phyloP scores from a whole-genome alignment of 2,329 filamentous ascomycete genomes.

The Lachnellula arida region DNA sequence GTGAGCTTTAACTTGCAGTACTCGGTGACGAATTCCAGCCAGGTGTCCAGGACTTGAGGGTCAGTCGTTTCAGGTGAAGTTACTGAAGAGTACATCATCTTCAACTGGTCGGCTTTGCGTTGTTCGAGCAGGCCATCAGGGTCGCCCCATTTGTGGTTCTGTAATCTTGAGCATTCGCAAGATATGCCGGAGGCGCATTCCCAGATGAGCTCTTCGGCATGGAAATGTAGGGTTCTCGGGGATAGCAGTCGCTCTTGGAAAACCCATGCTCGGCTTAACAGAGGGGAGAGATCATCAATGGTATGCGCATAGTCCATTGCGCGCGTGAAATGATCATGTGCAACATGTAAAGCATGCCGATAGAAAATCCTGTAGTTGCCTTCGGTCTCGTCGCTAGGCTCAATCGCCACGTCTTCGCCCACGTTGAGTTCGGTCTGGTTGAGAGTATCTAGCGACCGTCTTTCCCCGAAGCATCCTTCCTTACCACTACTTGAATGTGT shows the following conservation, averaged over 20 bases:
- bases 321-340: background rate
- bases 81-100: background rate
- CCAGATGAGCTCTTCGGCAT: constrained; percentile 3
- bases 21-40: background rate
- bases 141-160: background rate
- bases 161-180: background rate
- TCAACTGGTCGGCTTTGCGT: background rate
- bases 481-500: background rate
- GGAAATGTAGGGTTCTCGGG: background rate
- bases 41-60: background rate
- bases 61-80: background rate
- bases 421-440: background rate
- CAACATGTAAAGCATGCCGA: constrained; percentile 1
- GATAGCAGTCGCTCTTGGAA: background rate
- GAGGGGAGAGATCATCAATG: background rate
- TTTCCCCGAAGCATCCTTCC: background rate
- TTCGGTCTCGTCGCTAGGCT: background rate
- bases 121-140: background rate
- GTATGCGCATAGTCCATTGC: constrained; percentile 1
- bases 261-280: background rate
- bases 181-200: constrained; percentile 1
- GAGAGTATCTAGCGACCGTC: constrained; percentile 1
- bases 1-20: background rate
- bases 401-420: background rate
- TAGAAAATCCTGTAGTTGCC: background rate